Base-by-base conservation (phyloP, 179 eudicot species). In the Beta lomatogona region DNA sequence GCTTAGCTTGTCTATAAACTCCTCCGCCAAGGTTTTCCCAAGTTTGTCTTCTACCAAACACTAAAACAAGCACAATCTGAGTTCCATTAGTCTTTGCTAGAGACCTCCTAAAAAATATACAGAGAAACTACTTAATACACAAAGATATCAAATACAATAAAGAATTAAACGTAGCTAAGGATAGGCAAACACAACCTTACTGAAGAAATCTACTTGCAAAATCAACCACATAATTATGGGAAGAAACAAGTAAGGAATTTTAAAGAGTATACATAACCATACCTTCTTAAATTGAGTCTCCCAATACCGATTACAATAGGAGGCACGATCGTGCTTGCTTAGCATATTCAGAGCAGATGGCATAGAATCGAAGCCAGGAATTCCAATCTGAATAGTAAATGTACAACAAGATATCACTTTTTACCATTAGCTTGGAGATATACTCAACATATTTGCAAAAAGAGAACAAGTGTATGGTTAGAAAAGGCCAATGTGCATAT, bases 281-380 rank as follows among this genome's bases (percentile, higher is more conserved):
- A 97, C 99, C 99, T 92, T 97, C 86, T 90, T 93, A 83, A 95
- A 95, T 84, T 93, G 94, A 82, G 89, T 87, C 88, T 92, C 98
- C 99, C 99, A 97, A 84, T 97, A 92, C 65, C 85, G 92, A 81
- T 97, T 97, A 87, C 99, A 97, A 83, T 95, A 97, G 45, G 99
- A 93, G 75, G 97, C 99, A 60, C 99, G 90, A 66, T 97, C 98
- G 81, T 93, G 97, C 88, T 97, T 97, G 89, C 91, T 91, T 77
- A 94, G 90, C 97, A 94, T 92, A 86, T 95, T 88, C 79, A 97
- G 86, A 78, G 99, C 95, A 80, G 99, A 93, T 71, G 98, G 97
- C 99, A 97, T 91, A 25, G 99, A 91, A 85, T 97, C 97, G 74
- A 92, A 97, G 69, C 98, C 99, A 78, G 98, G 99, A 88, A 95